These are phyloP conservation scores for Debaryomyces coudertii DNA, from an alignment of 1,139 yeast species.

Conservation along the genomic window DNA sequence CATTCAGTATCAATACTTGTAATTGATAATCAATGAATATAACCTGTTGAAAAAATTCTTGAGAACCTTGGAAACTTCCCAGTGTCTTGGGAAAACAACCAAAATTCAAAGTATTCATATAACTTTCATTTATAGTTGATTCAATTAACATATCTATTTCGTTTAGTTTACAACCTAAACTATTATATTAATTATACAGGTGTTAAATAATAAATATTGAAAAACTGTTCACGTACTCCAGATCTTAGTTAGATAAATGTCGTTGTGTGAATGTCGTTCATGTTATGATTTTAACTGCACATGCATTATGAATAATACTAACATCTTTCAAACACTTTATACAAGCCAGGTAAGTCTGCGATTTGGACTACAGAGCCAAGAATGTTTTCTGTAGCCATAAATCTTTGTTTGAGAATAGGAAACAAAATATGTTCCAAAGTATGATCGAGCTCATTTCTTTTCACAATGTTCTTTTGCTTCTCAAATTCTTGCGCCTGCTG, in stretches of 20 bases:
- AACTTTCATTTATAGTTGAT: conserved; percentile 25
- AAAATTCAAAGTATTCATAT: conserved; percentile 33
- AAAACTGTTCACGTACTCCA: background rate
- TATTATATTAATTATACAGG: background rate
- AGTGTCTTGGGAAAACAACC: conserved; percentile 47
- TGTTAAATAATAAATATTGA: background rate
- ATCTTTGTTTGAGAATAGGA: conserved; percentile 64
- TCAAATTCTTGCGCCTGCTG: conserved; percentile 20
- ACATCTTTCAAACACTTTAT: conserved; percentile 91
- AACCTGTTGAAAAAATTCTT: conserved; percentile 39
- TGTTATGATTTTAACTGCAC: background rate
- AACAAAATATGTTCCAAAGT: conserved; percentile 61
- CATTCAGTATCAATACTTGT: conserved; percentile 38
- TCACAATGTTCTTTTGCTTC: conserved; percentile 17
- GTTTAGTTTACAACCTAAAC: background rate
- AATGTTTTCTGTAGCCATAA: conserved; percentile 65
- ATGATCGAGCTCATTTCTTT: conserved; percentile 28
- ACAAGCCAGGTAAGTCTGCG: conserved; percentile 90
- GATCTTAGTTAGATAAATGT: background rate
- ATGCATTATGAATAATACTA: conserved; percentile 23
- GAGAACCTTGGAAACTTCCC: conserved; percentile 38
- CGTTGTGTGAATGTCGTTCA: conserved; percentile 1
- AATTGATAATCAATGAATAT: conserved; percentile 46
- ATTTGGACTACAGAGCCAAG: conserved; percentile 69
- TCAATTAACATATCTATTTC: conserved; percentile 24